Evolutionary conservation across 164 flowering plant species (phyloP), one percentile per base, ranked within the genome.

Genomic region (Houttuynia cordata): DNA sequence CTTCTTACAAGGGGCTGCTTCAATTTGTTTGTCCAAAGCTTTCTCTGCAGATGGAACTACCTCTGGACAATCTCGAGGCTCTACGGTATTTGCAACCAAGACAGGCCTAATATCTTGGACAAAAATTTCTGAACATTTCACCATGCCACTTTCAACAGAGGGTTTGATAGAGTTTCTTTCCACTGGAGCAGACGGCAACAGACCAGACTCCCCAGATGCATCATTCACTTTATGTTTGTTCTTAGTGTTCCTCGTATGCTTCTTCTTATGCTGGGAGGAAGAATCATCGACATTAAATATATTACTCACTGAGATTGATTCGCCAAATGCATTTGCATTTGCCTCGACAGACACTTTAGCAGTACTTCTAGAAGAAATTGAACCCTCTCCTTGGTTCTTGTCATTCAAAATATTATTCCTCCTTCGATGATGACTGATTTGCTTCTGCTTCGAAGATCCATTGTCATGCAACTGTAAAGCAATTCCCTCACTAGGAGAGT

Each of bases 211-310:
- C n/a, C n/a, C 53, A 22, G 74, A 66, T 34, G 67, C 58, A 58
- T 75, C 87, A 40, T 81, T 91, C 52, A 63, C 62, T 71, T 73
- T 88, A 56, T 79, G 81, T 78, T 77, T 90, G 72, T 76, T 84
- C 75, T 74, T 91, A 42, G 72, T 64, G 72, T 54, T 72, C 77
- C 74, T 77, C 65, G 65, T 69, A 69, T 62, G 71, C 62, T 75
- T 91, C 78, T 68, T 84, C 76, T 74, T 86, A 39, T 76, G 87
- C 21, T 71, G 74, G 37, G 64, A 0, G 74, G 65, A 14, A 73
- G 62, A 66, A 54, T 88, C 88, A 40, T 66, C 64, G 24, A 86
- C 85, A 45, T 65, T 63, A 3, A 53, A 45, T 9, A 54, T 22
- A 58, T 56, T 68, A 51, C 58, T 68, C 37, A 73, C 56, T 50